Evolutionary conservation across 2,329 filamentous ascomycete genomes (phyloP).

Genomic region (Thielaviopsis ethacetica): DNA sequence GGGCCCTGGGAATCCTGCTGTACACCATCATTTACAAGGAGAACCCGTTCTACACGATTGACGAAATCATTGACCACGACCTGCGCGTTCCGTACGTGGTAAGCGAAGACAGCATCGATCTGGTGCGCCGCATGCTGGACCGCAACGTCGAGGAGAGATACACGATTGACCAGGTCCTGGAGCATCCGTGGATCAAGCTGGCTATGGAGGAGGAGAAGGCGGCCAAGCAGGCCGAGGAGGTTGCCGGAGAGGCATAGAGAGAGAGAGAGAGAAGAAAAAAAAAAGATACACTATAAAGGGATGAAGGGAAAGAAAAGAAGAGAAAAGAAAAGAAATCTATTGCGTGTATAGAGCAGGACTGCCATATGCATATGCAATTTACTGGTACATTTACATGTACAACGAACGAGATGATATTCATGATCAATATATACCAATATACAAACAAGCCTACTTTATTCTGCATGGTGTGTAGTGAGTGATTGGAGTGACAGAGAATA

Average conservation of each 20-base stretch:
- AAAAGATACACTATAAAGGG: no score
- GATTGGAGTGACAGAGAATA: no score
- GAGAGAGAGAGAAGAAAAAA: background rate
- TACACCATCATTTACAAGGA: constrained; percentile 99
- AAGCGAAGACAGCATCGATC: constrained; percentile 81
- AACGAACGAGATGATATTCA: background rate
- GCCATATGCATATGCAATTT: no score
- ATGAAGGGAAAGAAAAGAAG: background rate
- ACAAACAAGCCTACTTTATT: no score
- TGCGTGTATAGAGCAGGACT: background rate
- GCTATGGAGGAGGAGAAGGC: constrained; percentile 9
- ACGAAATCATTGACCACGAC: constrained; percentile 97
- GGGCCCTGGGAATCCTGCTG: constrained; percentile 89
- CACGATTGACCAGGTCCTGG: constrained; percentile 74
- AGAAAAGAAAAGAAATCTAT: background rate
- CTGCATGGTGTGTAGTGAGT: no score
- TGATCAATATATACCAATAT: background rate
- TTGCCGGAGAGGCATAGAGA: background rate
- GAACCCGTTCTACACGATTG: constrained; percentile 96
- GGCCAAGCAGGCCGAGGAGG: background rate
- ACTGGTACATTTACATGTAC: background rate
- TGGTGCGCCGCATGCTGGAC: constrained; percentile 84
- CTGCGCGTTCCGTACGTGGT: constrained; percentile 76
- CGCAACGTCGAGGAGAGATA: constrained; percentile 70
- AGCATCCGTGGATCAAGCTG: constrained; percentile 62